Evolutionary conservation across 176 grass and related monocot species (phyloP).

Genomic region (Chloris gayana): DNA sequence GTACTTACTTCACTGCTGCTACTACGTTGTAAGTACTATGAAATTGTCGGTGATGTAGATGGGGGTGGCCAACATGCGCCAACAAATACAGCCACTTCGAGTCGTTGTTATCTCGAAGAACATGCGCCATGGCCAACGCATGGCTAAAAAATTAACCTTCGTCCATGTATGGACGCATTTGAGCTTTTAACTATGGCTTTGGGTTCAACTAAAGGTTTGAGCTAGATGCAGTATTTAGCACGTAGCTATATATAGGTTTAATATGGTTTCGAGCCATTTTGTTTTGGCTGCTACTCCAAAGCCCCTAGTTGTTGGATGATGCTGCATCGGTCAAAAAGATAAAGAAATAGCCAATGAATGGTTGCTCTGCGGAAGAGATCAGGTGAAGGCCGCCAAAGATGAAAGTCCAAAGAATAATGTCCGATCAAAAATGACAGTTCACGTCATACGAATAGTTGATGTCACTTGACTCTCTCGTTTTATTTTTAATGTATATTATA

Average conservation of each 20-base stretch:
- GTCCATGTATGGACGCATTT: background rate
- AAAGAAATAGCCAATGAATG: background rate
- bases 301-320: background rate
- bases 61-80: background rate
- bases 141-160: background rate
- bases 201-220: background rate
- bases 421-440: background rate
- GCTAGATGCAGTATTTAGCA: background rate
- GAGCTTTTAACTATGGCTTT: background rate
- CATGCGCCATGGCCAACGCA: too few species aligned
- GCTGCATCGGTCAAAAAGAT: background rate
- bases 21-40: background rate
- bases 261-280: background rate
- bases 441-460: background rate
- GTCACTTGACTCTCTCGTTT: background rate
- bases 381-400: constrained; percentile 14
- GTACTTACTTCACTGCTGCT: background rate
- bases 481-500: background rate
- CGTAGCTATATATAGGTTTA: background rate
- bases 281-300: background rate
- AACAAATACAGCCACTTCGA: background rate
- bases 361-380: constrained; percentile 8
- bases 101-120: background rate
- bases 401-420: constrained; percentile 18
- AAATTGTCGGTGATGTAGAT: constrained; percentile 24